Conservation (phyloP, 2,329 filamentous ascomycete genomes). For the Orbilia ellipsospora region DNA sequence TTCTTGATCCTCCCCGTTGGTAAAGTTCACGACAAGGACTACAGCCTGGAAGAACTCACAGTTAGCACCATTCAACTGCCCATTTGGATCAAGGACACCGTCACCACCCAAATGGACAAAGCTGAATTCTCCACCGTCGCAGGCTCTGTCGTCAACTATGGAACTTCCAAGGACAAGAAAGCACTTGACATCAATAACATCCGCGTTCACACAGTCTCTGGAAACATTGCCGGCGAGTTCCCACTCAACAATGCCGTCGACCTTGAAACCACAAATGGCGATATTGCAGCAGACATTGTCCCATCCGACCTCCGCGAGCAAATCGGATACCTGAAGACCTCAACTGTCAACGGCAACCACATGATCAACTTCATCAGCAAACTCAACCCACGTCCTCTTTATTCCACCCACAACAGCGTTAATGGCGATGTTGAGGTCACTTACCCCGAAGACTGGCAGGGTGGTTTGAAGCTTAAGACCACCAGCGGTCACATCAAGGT, state of each 20-base stretch:
- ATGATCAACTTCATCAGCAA: slow-evolving; percentile 38
- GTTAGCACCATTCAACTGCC: slow-evolving; percentile 32
- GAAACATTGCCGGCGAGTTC: slow-evolving; percentile 43
- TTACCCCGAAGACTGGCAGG: slow-evolving; percentile 52
- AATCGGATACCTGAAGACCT: slow-evolving; percentile 37
- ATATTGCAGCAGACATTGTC: slow-evolving; percentile 31
- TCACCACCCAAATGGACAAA: slow-evolving; percentile 31
- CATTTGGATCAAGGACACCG: slow-evolving; percentile 39
- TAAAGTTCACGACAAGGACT: slow-evolving; percentile 16
- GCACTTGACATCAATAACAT: slow-evolving; percentile 40
- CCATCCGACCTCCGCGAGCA: slow-evolving; percentile 33
- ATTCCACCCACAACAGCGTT: slow-evolving; percentile 39
- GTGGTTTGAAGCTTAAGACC: slow-evolving; percentile 38
- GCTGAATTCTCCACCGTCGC: slow-evolving; percentile 31
- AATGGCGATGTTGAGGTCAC: slow-evolving; percentile 31
- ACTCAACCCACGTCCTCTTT: slow-evolving; percentile 40
- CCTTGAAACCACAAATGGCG: slow-evolving; percentile 36
- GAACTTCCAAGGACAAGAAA: slow-evolving; percentile 30
- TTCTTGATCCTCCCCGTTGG: slow-evolving; percentile 28
- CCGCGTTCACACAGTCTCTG: slow-evolving; percentile 29
- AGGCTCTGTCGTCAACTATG: slow-evolving; percentile 25
- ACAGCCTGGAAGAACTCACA: slow-evolving; percentile 21
- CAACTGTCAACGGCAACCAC: slow-evolving; percentile 25
- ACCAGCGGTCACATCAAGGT: slow-evolving; percentile 47
- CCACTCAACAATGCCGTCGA: slow-evolving; percentile 37